Base-by-base conservation (phyloP, 1,284 basidiomycete species). In the Cryptococcus sp. region DNA sequence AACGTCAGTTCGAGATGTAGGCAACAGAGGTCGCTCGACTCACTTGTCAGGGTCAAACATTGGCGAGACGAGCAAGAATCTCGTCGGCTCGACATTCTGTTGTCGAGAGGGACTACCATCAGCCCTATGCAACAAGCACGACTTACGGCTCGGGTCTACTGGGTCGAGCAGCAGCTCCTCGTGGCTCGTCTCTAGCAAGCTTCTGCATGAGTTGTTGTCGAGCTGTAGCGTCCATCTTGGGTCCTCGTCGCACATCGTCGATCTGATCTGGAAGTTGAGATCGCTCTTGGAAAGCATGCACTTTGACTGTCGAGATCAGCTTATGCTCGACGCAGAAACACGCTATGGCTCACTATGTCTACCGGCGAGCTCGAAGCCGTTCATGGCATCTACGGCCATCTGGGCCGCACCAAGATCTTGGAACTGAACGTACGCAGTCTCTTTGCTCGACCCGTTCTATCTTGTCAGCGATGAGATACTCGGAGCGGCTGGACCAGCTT, bases 191-290 rank as follows among this genome's bases (percentile, higher is more conserved):
- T 78, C 92, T 89, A 69, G 92, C 90, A 80, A 97, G 86, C 83
- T 95, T 97, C 76, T 92, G 88, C 92, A 97, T 97, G 76, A 97
- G 86, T 74, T 90, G 88, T 79, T 93, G 90, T 75, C 92, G 86
- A 68, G 88, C 89, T 61, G 86, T 87, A 77, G 86, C 87, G 77
- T 94, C 94, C 78, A 94, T 60, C 37, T 59, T 81, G 78, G 90
- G 88, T 84, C 86, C 86, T 25, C 53, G 52, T 21, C 51, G 53
- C 11, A 58, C 51, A 24, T 68, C 68, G 40, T 71, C 68, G 36
- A 65, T 59, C 37, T 57, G 50, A 21, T 62, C 59, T 5, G 49
- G 42, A 28, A 54, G 50, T 19, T 57, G 57, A 37, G 62, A 56
- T 50, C 91, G 89, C 69, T 92, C 89, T 63, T 93, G 87, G 6